phyloP scores from a whole-genome alignment of 2,329 filamentous ascomycete genomes.

The Curvularia hawaiiensis region DNA sequence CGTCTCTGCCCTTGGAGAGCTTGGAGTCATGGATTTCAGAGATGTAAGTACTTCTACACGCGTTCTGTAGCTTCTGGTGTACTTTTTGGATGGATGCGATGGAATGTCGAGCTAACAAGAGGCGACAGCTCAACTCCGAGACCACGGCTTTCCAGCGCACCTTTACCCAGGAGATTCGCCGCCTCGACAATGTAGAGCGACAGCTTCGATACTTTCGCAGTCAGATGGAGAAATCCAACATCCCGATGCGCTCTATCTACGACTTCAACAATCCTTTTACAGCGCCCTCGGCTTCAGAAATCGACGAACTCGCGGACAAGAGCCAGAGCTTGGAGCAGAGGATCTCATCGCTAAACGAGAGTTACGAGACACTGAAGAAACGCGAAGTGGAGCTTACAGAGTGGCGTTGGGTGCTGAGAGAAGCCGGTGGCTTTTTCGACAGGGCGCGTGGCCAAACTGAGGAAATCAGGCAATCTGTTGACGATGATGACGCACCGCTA shows the following conservation, averaged over 20 bases:
- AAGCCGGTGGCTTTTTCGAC: constrained; percentile 97
- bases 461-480: constrained; percentile 87
- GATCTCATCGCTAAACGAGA: constrained; percentile 90
- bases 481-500: constrained; percentile 86
- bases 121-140: constrained; percentile 81
- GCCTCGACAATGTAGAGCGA: constrained; percentile 96
- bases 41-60: constrained; percentile 69
- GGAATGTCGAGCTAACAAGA: constrained; percentile 29
- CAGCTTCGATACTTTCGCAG: constrained; percentile 94
- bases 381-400: constrained; percentile 95
- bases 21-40: constrained; percentile 95
- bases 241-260: constrained; percentile 86
- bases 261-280: constrained; percentile 88
- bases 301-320: constrained; percentile 92
- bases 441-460: constrained; percentile 95
- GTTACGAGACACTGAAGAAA: constrained; percentile 98
- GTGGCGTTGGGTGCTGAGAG: constrained; percentile 96
- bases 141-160: constrained; percentile 95
- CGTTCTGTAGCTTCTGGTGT: constrained; percentile 20
- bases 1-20: constrained; percentile 92
- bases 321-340: constrained; percentile 92
- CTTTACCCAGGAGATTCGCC: constrained; percentile 96
- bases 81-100: constrained; percentile 25
- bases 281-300: constrained; percentile 88
- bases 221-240: constrained; percentile 93